A percentile compares a stretch with the other conserved stretches of the same genome.
Conservation (phyloP, 2,329 filamentous ascomycete genomes). For the Phoma sp. region DNA sequence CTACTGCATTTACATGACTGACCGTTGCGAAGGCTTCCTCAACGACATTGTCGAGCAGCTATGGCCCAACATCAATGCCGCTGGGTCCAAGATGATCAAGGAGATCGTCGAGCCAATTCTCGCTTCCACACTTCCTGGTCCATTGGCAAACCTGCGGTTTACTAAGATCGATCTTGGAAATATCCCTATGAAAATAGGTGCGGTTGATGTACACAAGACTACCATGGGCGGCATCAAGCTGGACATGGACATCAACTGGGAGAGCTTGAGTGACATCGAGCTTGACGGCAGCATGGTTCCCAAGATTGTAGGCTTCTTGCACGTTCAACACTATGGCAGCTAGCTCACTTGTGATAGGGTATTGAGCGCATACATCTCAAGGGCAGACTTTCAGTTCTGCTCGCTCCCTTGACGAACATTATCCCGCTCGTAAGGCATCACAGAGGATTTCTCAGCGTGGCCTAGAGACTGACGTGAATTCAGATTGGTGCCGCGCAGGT, state of each 20-base stretch:
- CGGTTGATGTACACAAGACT: conserved; percentile 55
- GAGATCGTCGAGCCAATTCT: conserved; percentile 58
- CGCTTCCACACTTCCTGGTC: conserved; percentile 53
- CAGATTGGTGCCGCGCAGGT: conserved; percentile 58
- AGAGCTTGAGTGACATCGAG: conserved; percentile 56
- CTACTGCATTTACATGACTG: neutral
- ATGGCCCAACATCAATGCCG: conserved; percentile 58
- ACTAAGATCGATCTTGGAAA: conserved; percentile 55
- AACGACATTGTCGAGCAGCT: conserved; percentile 57
- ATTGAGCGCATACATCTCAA: conserved; percentile 54
- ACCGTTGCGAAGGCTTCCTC: conserved; percentile 48
- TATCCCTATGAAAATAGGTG: conserved; percentile 50
- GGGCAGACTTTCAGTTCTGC: conserved; percentile 53
- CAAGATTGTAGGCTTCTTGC: conserved; percentile 45
- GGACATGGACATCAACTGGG: conserved; percentile 56
- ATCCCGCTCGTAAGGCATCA: conserved; percentile 52
- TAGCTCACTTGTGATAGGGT: conserved; percentile 42
- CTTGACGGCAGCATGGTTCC: conserved; percentile 54
- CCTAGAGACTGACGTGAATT: conserved; percentile 8
- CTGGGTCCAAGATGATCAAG: conserved; percentile 53
- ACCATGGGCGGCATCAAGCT: conserved; percentile 55
- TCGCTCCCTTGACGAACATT: conserved; percentile 54
- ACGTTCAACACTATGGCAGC: neutral
- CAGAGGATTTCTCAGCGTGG: neutral
- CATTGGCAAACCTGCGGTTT: conserved; percentile 52